phyloP scores from a whole-genome alignment of 202 grass and related monocot species.

The Dendrocalamus latiflorus region DNA sequence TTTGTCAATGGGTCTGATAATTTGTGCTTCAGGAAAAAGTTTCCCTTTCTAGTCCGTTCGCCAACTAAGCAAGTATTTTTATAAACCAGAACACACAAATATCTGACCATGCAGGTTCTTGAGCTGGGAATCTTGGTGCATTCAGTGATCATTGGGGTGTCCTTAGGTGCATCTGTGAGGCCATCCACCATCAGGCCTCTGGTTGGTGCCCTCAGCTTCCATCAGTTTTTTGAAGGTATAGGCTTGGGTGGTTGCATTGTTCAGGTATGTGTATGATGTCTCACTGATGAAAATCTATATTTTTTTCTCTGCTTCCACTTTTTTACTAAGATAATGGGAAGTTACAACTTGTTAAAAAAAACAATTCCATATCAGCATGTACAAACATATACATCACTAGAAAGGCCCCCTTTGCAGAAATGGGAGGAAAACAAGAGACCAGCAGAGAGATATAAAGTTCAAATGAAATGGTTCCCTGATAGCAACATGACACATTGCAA shows the following conservation, averaged over 20 bases:
- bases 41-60: not conserved
- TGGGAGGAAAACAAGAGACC: not conserved
- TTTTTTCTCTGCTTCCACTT: not conserved
- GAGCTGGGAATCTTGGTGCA: conserved; percentile 96
- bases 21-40: not conserved
- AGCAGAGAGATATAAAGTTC: conserved; percentile 3
- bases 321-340: not conserved
- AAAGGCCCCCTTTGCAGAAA: not conserved
- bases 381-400: not conserved
- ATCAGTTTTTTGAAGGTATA: conserved; percentile 97
- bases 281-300: conserved; percentile 6
- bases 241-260: conserved; percentile 90
- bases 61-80: conserved; percentile 1
- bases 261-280: conserved; percentile 44
- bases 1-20: not conserved
- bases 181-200: conserved; percentile 78
- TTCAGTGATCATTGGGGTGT: conserved; percentile 91
- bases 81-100: not conserved
- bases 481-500: not conserved
- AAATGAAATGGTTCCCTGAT: not conserved
- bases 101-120: conserved; percentile 32
- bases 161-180: conserved; percentile 70
- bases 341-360: conserved; percentile 7
- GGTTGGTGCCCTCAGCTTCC: conserved; percentile 90
- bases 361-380: not conserved